Percentiles rank a stretch among this genome's conserved stretches.
These are phyloP conservation scores for Monilinia vaccinii-corymbosi DNA, from an alignment of 2,329 filamentous ascomycete genomes.

Conservation along the genomic window DNA sequence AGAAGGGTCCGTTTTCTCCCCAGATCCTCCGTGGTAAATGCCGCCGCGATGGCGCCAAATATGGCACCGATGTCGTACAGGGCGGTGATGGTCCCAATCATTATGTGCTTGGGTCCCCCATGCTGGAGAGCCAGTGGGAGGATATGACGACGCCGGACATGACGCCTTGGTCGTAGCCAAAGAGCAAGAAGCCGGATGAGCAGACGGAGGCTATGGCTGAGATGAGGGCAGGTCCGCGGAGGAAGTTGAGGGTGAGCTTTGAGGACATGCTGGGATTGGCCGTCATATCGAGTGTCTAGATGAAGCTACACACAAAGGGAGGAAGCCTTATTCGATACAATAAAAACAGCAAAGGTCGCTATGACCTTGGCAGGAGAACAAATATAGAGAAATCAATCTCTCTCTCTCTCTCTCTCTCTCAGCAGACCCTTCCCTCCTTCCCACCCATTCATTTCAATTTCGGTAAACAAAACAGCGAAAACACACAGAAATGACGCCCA, in stretches of 20 bases:
- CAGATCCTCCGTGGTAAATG: not conserved
- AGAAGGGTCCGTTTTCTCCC: not conserved
- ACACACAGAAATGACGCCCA: not conserved
- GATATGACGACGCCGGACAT: conserved; percentile 57
- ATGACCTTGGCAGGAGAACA: not conserved
- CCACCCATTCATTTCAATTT: too few species aligned
- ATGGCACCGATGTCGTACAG: not conserved
- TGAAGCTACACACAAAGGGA: not conserved
- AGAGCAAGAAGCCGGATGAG: conserved; percentile 70
- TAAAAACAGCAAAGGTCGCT: not conserved
- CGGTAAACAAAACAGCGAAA: not conserved
- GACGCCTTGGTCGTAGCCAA: conserved; percentile 78
- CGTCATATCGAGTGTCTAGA: not conserved
- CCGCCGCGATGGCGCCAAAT: not conserved
- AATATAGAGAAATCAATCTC: not conserved
- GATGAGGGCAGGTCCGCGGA: conserved; percentile 7
- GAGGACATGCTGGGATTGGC: not conserved
- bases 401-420: too few species aligned
- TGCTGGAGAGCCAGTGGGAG: not conserved
- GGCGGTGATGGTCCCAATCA: not conserved
- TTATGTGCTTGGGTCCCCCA: conserved; percentile 1
- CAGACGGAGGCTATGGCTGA: conserved; percentile 55
- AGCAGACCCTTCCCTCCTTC: not conserved
- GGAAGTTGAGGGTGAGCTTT: not conserved
- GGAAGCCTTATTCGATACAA: not conserved